phyloP scores from a whole-genome alignment of 805 yeast genomes.

The Citeromyces nyonsensis region DNA sequence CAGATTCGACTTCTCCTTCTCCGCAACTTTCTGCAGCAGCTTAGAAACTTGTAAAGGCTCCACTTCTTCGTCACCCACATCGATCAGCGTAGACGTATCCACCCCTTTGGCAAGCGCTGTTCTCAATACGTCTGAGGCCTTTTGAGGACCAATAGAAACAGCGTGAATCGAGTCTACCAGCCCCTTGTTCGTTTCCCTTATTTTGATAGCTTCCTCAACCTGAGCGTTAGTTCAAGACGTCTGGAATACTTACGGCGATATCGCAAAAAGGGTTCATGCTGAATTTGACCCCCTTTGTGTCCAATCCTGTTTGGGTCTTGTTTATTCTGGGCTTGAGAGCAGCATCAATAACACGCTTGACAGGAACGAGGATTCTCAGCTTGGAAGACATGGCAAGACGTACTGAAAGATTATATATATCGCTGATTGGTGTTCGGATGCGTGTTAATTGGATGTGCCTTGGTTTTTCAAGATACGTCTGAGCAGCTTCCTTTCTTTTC shows the following conservation, averaged over 20 bases:
- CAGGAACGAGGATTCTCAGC: slow-evolving; percentile 75
- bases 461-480: too few species aligned
- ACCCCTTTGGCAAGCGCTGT: slow-evolving; percentile 92
- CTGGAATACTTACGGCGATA: slow-evolving; percentile 45
- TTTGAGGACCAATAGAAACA: slow-evolving; percentile 78
- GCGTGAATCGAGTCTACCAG: slow-evolving; percentile 77
- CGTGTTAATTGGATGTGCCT: too few species aligned
- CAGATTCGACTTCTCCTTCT: slow-evolving; percentile 56
- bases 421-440: too few species aligned
- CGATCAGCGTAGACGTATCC: slow-evolving; percentile 71
- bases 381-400: slow-evolving; percentile 21
- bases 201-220: slow-evolving; percentile 79
- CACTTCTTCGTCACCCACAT: slow-evolving; percentile 48
- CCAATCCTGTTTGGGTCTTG: slow-evolving; percentile 71
- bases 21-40: slow-evolving; percentile 58
- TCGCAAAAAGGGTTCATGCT: slow-evolving; percentile 95
- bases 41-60: slow-evolving; percentile 90
- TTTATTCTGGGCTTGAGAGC: slow-evolving; percentile 90
- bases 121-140: slow-evolving; percentile 78
- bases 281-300: slow-evolving; percentile 80
- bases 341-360: slow-evolving; percentile 87
- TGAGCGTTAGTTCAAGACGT: not conserved
- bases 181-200: slow-evolving; percentile 49
- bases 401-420: not conserved
- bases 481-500: too few species aligned